phyloP scores from a whole-genome alignment of 2,329 filamentous ascomycete species.

The Exophiala bonariae region DNA sequence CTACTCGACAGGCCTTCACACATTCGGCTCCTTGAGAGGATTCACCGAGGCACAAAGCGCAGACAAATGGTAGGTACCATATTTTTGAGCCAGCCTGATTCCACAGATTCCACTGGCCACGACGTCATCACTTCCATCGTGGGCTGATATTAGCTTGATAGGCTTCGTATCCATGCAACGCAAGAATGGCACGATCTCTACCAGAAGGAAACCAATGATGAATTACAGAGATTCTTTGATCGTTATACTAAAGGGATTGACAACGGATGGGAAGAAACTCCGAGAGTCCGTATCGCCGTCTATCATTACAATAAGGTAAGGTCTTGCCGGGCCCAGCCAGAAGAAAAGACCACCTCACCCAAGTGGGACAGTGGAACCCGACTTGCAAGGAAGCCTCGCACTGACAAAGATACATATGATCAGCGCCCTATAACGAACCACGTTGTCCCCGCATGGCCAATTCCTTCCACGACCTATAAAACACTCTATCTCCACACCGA shows the following conservation, averaged over 20 bases:
- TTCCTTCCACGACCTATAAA: slow-evolving; percentile 7
- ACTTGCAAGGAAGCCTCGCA: no score
- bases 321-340: no score
- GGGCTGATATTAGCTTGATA: no score
- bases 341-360: no score
- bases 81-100: no score
- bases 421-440: neutral
- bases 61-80: slow-evolving; percentile 39
- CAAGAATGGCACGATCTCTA: slow-evolving; percentile 52
- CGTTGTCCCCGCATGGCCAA: slow-evolving; percentile 30
- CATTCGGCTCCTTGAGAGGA: slow-evolving; percentile 38
- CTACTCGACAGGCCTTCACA: slow-evolving; percentile 36
- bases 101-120: no score
- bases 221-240: slow-evolving; percentile 48
- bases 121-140: no score
- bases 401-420: no score
- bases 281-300: slow-evolving; percentile 37
- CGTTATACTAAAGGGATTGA: slow-evolving; percentile 43
- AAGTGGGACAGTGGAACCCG: no score
- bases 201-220: slow-evolving; percentile 34
- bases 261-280: slow-evolving; percentile 49
- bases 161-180: slow-evolving; percentile 38
- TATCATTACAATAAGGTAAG: slow-evolving; percentile 30
- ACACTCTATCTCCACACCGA: slow-evolving; percentile 32
- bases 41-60: slow-evolving; percentile 38